Percentiles rank a stretch among this genome's conserved stretches.
Conservation (phyloP, 2,329 filamentous ascomycete genomes). For the Juglanconis sp. region DNA sequence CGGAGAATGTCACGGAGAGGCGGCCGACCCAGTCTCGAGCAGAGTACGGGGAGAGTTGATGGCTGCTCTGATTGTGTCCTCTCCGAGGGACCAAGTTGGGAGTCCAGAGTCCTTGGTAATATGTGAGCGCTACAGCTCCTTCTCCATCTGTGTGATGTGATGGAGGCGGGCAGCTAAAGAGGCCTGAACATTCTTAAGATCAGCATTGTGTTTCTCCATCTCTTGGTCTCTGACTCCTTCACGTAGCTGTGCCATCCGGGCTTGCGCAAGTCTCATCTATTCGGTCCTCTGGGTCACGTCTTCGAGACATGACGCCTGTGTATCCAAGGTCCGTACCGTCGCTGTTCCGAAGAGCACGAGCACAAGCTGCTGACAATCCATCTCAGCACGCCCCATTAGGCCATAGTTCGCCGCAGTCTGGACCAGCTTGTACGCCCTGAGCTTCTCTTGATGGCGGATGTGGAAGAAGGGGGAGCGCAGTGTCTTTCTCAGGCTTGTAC, state of each 20-base stretch:
- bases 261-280: neutral
- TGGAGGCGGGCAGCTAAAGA: neutral
- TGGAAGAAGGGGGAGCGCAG: neutral
- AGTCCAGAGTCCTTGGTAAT: fast-evolving
- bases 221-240: neutral
- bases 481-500: neutral
- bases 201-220: neutral
- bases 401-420: neutral
- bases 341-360: neutral
- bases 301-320: neutral
- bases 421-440: neutral
- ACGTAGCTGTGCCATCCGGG: neutral
- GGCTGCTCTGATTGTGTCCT: neutral
- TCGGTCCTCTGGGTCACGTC: neutral
- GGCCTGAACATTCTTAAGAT: neutral
- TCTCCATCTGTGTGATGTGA: neutral
- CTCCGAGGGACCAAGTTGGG: neutral
- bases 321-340: neutral
- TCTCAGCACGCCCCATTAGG: neutral
- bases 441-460: neutral
- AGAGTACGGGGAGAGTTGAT: too few relatives aligned
- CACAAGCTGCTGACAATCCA: neutral
- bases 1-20: neutral
- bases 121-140: neutral
- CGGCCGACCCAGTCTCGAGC: neutral